Evolutionary conservation across 2,329 filamentous ascomycete genomes (phyloP), one percentile per base, ranked within the genome.

Genomic region (Pseudogymnoascus sp.): DNA sequence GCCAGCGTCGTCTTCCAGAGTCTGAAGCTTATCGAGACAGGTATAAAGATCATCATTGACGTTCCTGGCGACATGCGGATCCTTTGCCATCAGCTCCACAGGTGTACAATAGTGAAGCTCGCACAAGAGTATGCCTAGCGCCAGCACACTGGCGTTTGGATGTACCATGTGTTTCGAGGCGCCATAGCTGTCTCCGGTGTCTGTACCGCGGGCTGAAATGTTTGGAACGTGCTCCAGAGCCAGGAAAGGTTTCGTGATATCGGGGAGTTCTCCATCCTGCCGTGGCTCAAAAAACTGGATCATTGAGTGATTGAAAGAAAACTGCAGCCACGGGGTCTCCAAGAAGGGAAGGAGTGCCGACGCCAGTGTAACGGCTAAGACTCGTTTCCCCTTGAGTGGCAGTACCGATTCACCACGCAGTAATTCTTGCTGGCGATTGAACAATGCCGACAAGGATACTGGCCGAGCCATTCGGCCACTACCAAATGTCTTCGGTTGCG

Each of bases 91-190:
- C 46, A 64, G 62, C 66, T 69, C 67, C 59, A 70, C 68, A 61
- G 69, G 68, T 68, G 64, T 70, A 62, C 69, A 70, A 64, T 67
- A 70, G 62, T 70, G 69, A 68, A 70, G 67, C 66, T 70, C 69
- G 62, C 69, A 70, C 67, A 70, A 68, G 59, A 70, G 69, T 63
- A 70, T 70, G 31, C 69, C 69, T 64, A 70, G 67, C 42, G 64
- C 68, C 63, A 69, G 63, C 63, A 70, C 68, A 68, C 69, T 69
- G 53, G 64, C 62, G 31, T 66, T 66, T 56, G 68, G 68, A 69
- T 70, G 68, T 43, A 70, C 68, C 61, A 68, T 68, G 60, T 70
- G 68, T 66, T 69, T 69, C 14, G 63, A 68, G 65, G 18, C 60
- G 49, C 56, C 64, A 62, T 65, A 66, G 25, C 61, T 63, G 62